Conservation (phyloP, 306 rosid genomes). For the Trifolium dubium region DNA sequence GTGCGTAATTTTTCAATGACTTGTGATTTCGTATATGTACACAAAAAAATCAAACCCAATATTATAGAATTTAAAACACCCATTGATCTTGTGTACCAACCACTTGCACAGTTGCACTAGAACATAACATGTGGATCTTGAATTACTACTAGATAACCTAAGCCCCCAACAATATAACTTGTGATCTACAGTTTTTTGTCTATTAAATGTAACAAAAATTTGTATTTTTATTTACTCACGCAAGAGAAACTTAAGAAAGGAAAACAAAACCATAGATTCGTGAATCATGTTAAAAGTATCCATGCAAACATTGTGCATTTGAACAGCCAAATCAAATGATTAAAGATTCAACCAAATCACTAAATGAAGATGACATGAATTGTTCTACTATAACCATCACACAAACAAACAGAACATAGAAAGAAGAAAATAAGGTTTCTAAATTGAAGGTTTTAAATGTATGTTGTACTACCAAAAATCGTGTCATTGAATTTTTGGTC, state of each 20-base stretch:
- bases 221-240: conserved; percentile 3
- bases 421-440: background rate
- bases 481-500: conserved; percentile 35
- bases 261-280: conserved; percentile 19
- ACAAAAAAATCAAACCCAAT: no score
- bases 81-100: no score
- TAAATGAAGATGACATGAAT: conserved; percentile 52
- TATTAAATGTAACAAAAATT: background rate
- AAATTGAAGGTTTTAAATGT: background rate
- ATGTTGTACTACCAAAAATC: conserved; percentile 9
- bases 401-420: background rate
- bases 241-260: background rate
- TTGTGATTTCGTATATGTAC: no score
- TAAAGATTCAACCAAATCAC: conserved; percentile 51
- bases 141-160: no score
- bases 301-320: conserved; percentile 50
- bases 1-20: no score
- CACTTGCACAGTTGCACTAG: no score
- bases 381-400: conserved; percentile 39
- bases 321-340: conserved; percentile 59
- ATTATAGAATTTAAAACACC: no score
- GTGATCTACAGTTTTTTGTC: background rate
- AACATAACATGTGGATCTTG: no score
- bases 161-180: background rate
- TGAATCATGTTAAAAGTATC: conserved; percentile 25